Conservation (phyloP, 345 rosid genomes). For the Jatropha curcas region DNA sequence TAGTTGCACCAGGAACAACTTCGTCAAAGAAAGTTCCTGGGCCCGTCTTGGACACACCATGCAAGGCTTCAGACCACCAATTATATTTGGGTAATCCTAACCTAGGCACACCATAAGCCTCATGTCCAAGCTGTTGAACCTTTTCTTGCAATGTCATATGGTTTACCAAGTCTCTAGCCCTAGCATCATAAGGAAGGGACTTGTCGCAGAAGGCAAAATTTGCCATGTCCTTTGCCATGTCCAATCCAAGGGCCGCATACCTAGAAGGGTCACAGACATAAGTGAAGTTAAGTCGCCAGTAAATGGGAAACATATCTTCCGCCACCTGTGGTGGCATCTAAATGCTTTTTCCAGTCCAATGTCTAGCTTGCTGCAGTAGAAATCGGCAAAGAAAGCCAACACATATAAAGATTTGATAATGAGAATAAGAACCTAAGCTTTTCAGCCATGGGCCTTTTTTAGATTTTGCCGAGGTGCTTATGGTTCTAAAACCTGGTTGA, state of each 20-base stretch:
- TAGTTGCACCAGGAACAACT: conserved; percentile 40
- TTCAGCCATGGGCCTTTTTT: not conserved
- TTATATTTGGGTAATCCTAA: conserved; percentile 39
- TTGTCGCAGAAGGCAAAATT: conserved; percentile 30
- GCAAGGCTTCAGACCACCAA: conserved; percentile 60
- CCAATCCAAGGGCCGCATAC: conserved; percentile 15
- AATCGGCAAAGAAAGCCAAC: no score
- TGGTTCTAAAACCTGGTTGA: no score
- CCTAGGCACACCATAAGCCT: conserved; percentile 26
- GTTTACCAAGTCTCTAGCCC: conserved; percentile 40
- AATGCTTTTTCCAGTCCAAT: not conserved
- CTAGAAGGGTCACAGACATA: conserved; percentile 32
- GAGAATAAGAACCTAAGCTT: not conserved
- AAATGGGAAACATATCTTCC: no score
- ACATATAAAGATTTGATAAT: no score
- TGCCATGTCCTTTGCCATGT: no score
- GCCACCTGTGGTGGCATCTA: not conserved
- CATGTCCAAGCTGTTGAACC: conserved; percentile 31
- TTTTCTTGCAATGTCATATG: conserved; percentile 39
- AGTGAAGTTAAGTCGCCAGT: conserved; percentile 11
- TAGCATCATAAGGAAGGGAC: conserved; percentile 25
- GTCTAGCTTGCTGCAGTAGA: not conserved
- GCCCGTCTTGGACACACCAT: conserved; percentile 46
- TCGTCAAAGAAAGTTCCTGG: conserved; percentile 32
- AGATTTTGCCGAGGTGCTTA: no score